Evolutionary conservation across 169 alveolate species (phyloP).

Genomic region (Babesia divergens): DNA sequence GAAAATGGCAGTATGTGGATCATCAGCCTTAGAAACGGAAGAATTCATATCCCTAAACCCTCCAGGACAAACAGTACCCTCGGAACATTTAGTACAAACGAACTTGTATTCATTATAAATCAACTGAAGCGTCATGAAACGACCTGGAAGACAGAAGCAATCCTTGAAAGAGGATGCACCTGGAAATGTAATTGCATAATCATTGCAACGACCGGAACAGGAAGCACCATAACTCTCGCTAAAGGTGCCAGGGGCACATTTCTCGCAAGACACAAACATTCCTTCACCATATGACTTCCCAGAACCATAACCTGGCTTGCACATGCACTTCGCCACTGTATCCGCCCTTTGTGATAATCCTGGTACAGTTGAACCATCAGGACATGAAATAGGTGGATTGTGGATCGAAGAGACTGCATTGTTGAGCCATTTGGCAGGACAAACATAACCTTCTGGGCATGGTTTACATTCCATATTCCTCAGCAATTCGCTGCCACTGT

Average conservation of each 20-base stretch:
- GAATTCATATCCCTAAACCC: slow-evolving; percentile 65
- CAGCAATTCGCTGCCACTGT: background rate
- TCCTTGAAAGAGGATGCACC: slow-evolving; percentile 71
- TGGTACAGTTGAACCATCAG: slow-evolving; percentile 54
- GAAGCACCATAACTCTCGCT: slow-evolving; percentile 65
- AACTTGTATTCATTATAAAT: slow-evolving; percentile 54
- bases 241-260: slow-evolving; percentile 70
- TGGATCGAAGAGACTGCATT: slow-evolving; percentile 1
- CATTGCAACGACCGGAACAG: slow-evolving; percentile 73
- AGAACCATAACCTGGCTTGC: slow-evolving; percentile 59
- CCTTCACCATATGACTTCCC: slow-evolving; percentile 13
- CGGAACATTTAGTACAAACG: slow-evolving; percentile 68
- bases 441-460: slow-evolving; percentile 48
- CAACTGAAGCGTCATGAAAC: slow-evolving; percentile 57
- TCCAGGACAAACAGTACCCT: slow-evolving; percentile 69
- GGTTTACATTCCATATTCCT: slow-evolving; percentile 1
- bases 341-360: background rate
- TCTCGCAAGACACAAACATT: slow-evolving; percentile 29
- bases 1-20: slow-evolving; percentile 44
- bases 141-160: slow-evolving; percentile 74
- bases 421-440: slow-evolving; percentile 47
- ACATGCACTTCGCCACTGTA: slow-evolving; percentile 44
- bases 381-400: slow-evolving; percentile 55
- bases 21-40: slow-evolving; percentile 21
- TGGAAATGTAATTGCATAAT: slow-evolving; percentile 66